These are phyloP conservation scores for Sequoia sempervirens DNA, from an alignment of 75 land plant genomes.

Conservation along the genomic window DNA sequence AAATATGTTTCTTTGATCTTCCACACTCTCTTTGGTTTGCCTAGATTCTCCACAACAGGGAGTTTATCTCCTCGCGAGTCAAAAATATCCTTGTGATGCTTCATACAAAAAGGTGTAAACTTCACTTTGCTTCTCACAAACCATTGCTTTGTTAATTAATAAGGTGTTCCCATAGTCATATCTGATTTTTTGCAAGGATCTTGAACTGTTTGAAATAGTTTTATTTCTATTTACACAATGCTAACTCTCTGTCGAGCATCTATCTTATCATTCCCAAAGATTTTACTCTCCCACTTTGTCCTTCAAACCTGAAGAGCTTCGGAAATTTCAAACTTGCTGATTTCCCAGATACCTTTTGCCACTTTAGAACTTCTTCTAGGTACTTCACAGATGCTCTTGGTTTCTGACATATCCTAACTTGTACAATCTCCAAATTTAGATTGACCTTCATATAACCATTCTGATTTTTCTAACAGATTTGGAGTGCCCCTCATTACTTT, in stretches of 20 bases:
- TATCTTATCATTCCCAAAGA: background rate
- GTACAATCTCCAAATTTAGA: background rate
- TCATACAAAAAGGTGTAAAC: background rate
- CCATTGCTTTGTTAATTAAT: background rate
- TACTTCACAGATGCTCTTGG: background rate
- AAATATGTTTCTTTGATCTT: background rate
- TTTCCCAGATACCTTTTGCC: background rate
- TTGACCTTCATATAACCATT: background rate
- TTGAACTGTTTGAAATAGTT: background rate
- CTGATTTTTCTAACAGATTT: background rate
- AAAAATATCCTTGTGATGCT: background rate
- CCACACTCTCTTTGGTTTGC: background rate
- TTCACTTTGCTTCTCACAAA: conserved; percentile 1
- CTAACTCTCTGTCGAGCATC: background rate
- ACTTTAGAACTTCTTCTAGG: background rate
- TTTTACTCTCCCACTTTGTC: background rate
- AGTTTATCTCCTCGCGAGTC: background rate
- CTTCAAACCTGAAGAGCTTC: background rate
- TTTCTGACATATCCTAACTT: background rate
- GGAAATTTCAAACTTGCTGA: background rate
- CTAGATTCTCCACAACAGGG: background rate
- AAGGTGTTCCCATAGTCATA: background rate
- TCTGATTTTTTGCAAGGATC: background rate
- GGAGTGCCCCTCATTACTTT: background rate
- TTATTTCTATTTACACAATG: background rate